Evolutionary conservation across 1,284 basidiomycete genomes (phyloP), one percentile per base, ranked within the genome.

Genomic region (Inonotus hispidus): DNA sequence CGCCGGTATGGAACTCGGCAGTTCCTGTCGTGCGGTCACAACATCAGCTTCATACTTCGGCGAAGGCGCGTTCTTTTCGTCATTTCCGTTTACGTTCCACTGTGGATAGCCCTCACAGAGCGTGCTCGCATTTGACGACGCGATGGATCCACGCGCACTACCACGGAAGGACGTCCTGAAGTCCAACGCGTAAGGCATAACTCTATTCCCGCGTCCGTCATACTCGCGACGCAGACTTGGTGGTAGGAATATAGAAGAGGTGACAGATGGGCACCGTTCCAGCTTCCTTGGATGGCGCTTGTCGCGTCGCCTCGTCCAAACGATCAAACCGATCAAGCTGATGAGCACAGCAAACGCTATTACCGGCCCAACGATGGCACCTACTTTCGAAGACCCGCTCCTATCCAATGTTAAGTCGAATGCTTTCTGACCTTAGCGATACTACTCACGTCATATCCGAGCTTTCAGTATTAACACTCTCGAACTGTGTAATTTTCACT

Each of bases 401-500:
- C 45, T 49, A 16, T 25, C 25, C 6, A 23, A n/a, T 49, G 32
- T 37, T 13, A 49, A 35, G 2, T 52, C 27, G 19, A 16, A 11
- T 13, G 25, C 16, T 47, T 13, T 13, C 5, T 16, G 27, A 32
- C 10, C 10, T 29, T 27, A 52, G 25, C 13, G 29, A 14, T 14
- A 19, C 2, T 52, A 32, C 49, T 52, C n/a, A 52, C 49, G 49
- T 35, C 16, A 19, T 23, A 23, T n/a, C 27, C 45, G 29, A n/a
- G 41, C 27, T 57, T 3, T n/a, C 29, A 47, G 6, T 46, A n/a
- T 16, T 3, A 2, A 55, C 50, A 54, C 11, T 60, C 38, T 46
- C 61, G 65, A 6, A 68, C 43, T 27, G 66, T 65, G 49, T 62
- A 16, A 53, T 45, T 52, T 53, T 23, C 27, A 70, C 55, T 11